Conservation (phyloP, 176 grass and related monocot genomes). For the Zoysia pacifica region DNA sequence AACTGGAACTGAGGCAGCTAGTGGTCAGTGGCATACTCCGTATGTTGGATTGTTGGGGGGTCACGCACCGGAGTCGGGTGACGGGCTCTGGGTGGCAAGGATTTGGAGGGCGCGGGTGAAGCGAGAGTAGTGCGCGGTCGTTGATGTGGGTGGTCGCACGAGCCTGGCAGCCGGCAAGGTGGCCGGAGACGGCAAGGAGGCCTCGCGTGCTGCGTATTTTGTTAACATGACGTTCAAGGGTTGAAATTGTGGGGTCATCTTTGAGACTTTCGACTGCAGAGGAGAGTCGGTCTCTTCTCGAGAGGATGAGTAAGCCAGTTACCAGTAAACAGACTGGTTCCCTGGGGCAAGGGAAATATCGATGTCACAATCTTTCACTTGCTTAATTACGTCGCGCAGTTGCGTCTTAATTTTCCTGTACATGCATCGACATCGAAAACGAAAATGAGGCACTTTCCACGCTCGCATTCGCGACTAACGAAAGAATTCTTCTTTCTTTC, state of each 20-base stretch:
- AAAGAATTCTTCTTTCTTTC: constrained; percentile 46
- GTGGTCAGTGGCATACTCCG: too few relatives aligned
- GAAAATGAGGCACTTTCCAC: not conserved
- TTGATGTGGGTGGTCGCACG: not conserved
- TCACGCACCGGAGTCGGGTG: constrained; percentile 52
- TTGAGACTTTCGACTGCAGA: not conserved
- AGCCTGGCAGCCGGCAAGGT: constrained; percentile 20
- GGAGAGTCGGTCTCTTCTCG: too few relatives aligned
- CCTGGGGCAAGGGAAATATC: not conserved
- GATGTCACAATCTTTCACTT: not conserved
- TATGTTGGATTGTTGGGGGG: not conserved
- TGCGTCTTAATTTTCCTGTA: constrained; percentile 38
- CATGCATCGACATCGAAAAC: not conserved
- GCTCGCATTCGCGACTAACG: constrained; percentile 20
- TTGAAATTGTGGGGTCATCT: not conserved
- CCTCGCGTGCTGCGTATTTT: constrained; percentile 19
- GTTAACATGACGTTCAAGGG: not conserved
- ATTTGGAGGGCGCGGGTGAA: constrained; percentile 30
- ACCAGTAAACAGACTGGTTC: not conserved
- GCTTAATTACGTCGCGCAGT: constrained; percentile 12
- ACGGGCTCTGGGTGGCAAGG: constrained; percentile 50
- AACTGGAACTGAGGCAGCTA: constrained; percentile 3
- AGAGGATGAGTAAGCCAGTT: not conserved
- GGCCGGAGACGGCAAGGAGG: constrained; percentile 45
- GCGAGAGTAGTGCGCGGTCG: not conserved